Evolutionary conservation across 2,329 filamentous ascomycete species (phyloP).

Genomic region (Colletotrichum higginsianum): DNA sequence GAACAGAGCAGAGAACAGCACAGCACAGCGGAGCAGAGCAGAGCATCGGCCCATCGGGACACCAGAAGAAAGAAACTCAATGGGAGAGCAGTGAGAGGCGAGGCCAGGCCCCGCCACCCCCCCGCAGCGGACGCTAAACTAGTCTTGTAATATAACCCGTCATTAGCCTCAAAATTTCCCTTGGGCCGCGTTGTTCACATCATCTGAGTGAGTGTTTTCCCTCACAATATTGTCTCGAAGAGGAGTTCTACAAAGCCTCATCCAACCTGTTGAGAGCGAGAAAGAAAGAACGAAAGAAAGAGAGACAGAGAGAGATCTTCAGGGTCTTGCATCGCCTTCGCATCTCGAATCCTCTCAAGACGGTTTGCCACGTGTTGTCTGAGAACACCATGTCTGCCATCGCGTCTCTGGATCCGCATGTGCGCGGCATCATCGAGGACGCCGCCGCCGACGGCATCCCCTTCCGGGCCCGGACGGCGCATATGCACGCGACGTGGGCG

Average conservation of each 20-base stretch:
- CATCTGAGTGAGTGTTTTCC: not conserved
- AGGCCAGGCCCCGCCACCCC: not conserved
- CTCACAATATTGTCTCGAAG: not conserved
- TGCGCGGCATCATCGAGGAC: conserved; percentile 52
- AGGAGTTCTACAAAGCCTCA: conserved; percentile 16
- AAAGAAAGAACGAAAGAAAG: too few relatives aligned
- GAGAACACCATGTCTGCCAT: conserved; percentile 22
- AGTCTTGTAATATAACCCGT: conserved; percentile 37
- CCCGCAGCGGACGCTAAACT: conserved; percentile 39
- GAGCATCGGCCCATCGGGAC: too few relatives aligned
- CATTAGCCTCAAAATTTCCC: conserved; percentile 30
- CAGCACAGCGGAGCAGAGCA: too few relatives aligned
- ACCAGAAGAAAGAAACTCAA: too few relatives aligned
- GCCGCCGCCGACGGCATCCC: conserved; percentile 64
- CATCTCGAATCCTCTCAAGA: not conserved
- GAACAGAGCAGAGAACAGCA: too few relatives aligned
- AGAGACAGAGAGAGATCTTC: too few relatives aligned
- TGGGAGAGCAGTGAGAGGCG: too few relatives aligned
- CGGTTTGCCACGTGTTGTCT: not conserved
- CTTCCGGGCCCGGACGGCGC: conserved; percentile 80
- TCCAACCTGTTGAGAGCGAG: not conserved
- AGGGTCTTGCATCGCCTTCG: not conserved
- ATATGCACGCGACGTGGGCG: conserved; percentile 94
- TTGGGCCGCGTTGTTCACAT: conserved; percentile 1
- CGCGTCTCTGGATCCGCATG: conserved; percentile 54